Base-by-base conservation (phyloP, 169 alveolate genomes). In the Plasmodium falciparum region DNA sequence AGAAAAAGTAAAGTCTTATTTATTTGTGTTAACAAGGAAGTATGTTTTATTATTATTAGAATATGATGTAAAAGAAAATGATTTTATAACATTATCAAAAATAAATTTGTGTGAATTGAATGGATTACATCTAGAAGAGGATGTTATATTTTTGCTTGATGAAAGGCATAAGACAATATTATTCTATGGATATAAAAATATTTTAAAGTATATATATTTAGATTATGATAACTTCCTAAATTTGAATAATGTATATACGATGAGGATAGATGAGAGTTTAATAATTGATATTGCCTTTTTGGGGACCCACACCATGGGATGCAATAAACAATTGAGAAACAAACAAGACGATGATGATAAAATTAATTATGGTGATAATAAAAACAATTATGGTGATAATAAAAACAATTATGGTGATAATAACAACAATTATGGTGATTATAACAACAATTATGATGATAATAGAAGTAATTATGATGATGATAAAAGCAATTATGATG, bases 161-260 rank as follows among this genome's bases (percentile, higher is more conserved):
- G 90, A 80, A 52, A 69, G 90, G 15, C 74, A 80, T 49, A 26
- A 80, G 13, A 80, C 90, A 11, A 22, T 80, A 43, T 71, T 80
- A 67, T 80, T 80, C 29, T 80, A 80, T 43, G 90, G 90, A 2
- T 80, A 67, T 71, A 80, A 80, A 67, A 67, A 59, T 54, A 80
- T 80, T 33, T 15, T 80, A 15, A 80, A 80, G 20, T 80, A 80
- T 80, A 62, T 80, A 26, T 72, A 69, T 61, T 33, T 80, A 80
- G 90, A 80, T 43, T 80, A 80, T 69, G 76, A 80, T 15, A 80
- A 80, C 4, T 80, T 43, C 15, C 66, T 80, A 17, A 66, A 80
- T 69, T 62, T 80, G 20, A 67, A 54, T 29, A 39, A 67, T 43
- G 26, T 80, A 20, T 80, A 69, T 29, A 80, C 90, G 0, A 29